Evolutionary conservation across 768 basidiomycete species (phyloP), one percentile per base, ranked within the genome.

Genomic region (Mycena filopes): DNA sequence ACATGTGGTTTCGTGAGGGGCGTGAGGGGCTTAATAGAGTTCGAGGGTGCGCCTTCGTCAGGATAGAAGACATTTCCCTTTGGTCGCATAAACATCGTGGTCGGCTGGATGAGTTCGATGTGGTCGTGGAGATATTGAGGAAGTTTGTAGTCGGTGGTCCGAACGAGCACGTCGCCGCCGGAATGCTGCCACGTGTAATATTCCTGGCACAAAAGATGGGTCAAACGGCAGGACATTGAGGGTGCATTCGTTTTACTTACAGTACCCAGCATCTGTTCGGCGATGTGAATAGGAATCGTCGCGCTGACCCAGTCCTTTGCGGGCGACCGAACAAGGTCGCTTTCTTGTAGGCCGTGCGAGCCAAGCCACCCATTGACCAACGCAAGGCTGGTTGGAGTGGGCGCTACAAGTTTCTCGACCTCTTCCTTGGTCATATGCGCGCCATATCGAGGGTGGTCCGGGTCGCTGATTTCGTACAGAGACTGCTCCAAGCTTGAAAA

Each of bases 191-290:
- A 93, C 41, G 89, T 73, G 61, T 86, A 78, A 70, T 91, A 93
- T 69, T 83, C 86, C 89, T 91, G 65, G 21, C 40, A 20, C 23
- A 55, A 45, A 50, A 55, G 45, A 28, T 20, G 7, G 63, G 46
- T 54, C 41, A 29, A 60, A 53, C 12, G 11, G 43, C 21, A 50
- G 26, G 25, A 43, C 43, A 20, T 21, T n/a, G 48, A 46, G 63
- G 57, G 46, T 49, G 20, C 59, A 33, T 16, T 26, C n/a, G n/a
- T n/a, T 41, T 9, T 11, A 71, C 84, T 70, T 69, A 90, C 90
- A 48, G 92, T 89, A 70, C 86, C 78, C n/a, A 93, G 81, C 86
- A 93, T 88, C 68, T 85, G 77, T 74, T 93, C 91, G 0, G 87
- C 91, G 26, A 87, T 66, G 36, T 77, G 69, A 47, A 93, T 81